Percentiles rank a stretch among this genome's conserved stretches.
Conservation (phyloP, 2,329 filamentous ascomycete species). For the Ascosphaera apis region DNA sequence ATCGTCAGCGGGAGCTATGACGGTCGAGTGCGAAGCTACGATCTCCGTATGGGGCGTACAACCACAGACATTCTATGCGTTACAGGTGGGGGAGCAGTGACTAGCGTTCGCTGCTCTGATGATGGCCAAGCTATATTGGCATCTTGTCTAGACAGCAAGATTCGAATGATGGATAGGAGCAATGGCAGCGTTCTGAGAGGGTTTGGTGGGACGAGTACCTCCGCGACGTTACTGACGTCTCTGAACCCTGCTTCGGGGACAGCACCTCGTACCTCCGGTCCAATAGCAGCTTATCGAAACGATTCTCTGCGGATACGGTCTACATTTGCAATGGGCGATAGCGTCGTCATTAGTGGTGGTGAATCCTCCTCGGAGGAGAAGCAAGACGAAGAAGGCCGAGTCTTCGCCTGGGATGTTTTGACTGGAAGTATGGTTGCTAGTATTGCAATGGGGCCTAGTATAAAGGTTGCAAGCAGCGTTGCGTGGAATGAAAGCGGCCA, state of each 20-base stretch:
- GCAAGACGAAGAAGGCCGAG: slow-evolving; percentile 9
- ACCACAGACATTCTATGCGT: slow-evolving; percentile 41
- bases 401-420: slow-evolving; percentile 58
- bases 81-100: slow-evolving; percentile 34
- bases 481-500: slow-evolving; percentile 21
- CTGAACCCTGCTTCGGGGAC: slow-evolving; percentile 14
- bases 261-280: slow-evolving; percentile 11
- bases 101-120: slow-evolving; percentile 45
- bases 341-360: slow-evolving; percentile 57
- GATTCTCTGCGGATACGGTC: slow-evolving; percentile 51
- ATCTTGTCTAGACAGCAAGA: slow-evolving; percentile 48
- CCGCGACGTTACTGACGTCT: neutral
- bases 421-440: slow-evolving; percentile 44
- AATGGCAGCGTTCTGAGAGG: slow-evolving; percentile 50
- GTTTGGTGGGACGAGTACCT: slow-evolving; percentile 29
- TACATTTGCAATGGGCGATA: slow-evolving; percentile 52
- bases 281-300: slow-evolving; percentile 28
- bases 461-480: slow-evolving; percentile 23
- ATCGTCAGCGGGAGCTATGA: slow-evolving; percentile 65
- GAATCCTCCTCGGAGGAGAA: slow-evolving; percentile 44
- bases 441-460: slow-evolving; percentile 22
- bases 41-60: slow-evolving; percentile 51
- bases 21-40: slow-evolving; percentile 59
- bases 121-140: slow-evolving; percentile 56
- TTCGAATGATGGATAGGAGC: slow-evolving; percentile 60